phyloP scores from a whole-genome alignment of 176 grass and related monocot genomes.

The Carex myosuroides region DNA sequence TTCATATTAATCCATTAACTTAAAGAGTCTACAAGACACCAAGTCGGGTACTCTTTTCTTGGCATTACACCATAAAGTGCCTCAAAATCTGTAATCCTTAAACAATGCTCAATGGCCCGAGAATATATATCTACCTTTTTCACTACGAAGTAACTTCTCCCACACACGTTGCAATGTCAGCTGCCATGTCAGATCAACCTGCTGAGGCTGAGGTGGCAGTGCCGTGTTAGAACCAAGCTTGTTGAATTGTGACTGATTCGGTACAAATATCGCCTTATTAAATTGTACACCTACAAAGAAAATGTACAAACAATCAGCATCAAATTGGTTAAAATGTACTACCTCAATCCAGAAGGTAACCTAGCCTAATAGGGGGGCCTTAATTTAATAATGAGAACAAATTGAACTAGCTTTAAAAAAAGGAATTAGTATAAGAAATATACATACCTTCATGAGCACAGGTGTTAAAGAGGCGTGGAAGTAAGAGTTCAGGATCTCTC shows the following conservation, averaged over 20 bases:
- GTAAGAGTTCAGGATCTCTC: conserved; percentile 78
- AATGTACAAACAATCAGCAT: conserved; percentile 8
- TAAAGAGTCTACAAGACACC: conserved; percentile 21
- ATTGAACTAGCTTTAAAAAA: not conserved
- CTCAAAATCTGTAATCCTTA: conserved; percentile 2
- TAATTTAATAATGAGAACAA: not conserved
- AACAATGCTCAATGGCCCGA: not conserved
- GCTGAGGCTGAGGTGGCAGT: conserved; percentile 59
- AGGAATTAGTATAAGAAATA: not conserved
- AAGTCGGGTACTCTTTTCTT: not conserved
- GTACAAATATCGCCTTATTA: conserved; percentile 78
- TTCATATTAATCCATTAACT: not conserved
- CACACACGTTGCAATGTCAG: conserved; percentile 67
- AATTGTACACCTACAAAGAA: conserved; percentile 58
- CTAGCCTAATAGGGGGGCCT: not conserved
- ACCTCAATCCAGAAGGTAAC: not conserved
- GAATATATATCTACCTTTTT: conserved; percentile 37
- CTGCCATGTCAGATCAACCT: conserved; percentile 92
- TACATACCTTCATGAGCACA: conserved; percentile 58
- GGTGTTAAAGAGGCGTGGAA: conserved; percentile 58
- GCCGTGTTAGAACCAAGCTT: conserved; percentile 71
- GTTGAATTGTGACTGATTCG: conserved; percentile 83
- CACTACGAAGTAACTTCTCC: conserved; percentile 53
- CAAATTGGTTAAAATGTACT: not conserved
- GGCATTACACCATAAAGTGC: not conserved